Evolutionary conservation across 202 grass and related monocot genomes (phyloP), one percentile per base, ranked within the genome.

Genomic region (Zoysia matrella): DNA sequence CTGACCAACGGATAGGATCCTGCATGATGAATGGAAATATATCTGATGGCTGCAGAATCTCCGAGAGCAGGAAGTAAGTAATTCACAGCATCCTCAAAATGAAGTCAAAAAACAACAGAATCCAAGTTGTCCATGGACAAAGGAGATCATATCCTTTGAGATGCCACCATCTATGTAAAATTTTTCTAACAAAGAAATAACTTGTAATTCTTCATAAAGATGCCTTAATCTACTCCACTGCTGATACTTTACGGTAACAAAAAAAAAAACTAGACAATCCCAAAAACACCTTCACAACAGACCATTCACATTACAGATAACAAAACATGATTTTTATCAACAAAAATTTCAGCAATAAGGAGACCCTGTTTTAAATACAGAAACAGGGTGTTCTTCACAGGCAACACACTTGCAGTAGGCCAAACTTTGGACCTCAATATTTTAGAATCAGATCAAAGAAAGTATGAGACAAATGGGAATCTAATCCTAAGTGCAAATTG

Each of bases 1-100:
- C 81, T 57, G 90, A 95, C 95, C 95, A 98, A 41, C 86, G 90
- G 81, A 95, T 95, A 79, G 93, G 93, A 71, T 95, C 95, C 86
- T 62, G 90, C 92, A 90, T 98, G 76, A 98, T 98, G 89, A 98
- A 98, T 8, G 95, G 92, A 76, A 98, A 98, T 83, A 98, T 90
- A 87, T 98, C 95, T 69, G 92, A 82, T 72, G 95, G 92, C 43
- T 98, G 90, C 92, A 98, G 91, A 63, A 85, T 85, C 77, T 93
- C 95, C 16, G 95, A 90, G 61, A 93, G 83, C 86, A 98, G 86
- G 73, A 30, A 30, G 22, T 30, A 98, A 98, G 84, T 98, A 86
- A 74, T 93, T 88, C 75, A 98, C 88, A 79, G 95, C 92, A 61
- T 95, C 90, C 82, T 98, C 88, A 67, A 98, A 98, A 51, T 15